Evolutionary conservation across 148 eudicot genomes (phyloP).

Genomic region (Hydrangea macrophylla): DNA sequence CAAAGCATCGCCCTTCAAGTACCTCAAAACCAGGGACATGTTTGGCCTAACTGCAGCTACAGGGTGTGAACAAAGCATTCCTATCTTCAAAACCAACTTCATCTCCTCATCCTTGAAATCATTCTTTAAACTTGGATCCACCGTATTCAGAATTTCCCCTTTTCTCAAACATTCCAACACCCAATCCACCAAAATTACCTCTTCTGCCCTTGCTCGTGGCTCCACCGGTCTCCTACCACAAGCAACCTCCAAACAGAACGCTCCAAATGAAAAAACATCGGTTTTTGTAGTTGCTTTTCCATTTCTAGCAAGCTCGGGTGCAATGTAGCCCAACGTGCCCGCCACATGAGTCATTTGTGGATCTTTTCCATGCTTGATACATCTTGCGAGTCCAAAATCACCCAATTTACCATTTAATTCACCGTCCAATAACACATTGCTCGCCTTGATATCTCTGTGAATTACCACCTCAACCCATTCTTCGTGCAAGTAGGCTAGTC

Average conservation of each 20-base stretch:
- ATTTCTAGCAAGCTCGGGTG: constrained; percentile 19
- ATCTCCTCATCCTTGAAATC: not conserved
- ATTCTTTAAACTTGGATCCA: not conserved
- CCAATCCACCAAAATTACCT: constrained; percentile 1
- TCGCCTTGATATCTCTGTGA: constrained; percentile 28
- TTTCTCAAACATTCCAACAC: not conserved
- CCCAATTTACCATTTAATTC: not conserved
- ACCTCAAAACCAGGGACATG: constrained; percentile 30
- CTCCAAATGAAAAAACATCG: constrained; percentile 35
- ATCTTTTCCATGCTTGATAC: constrained; percentile 21
- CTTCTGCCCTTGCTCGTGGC: constrained; percentile 3
- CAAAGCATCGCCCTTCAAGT: constrained; percentile 16
- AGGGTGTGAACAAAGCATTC: constrained; percentile 26
- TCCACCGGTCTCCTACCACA: constrained; percentile 34
- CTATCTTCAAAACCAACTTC: constrained; percentile 28
- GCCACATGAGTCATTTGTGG: constrained; percentile 21
- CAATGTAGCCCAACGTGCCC: constrained; percentile 28
- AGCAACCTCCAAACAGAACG: constrained; percentile 26
- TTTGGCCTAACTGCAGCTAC: constrained; percentile 28
- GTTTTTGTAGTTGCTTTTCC: constrained; percentile 23
- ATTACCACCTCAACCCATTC: constrained; percentile 17
- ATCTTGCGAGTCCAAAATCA: constrained; percentile 4
- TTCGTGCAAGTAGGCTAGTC: constrained; percentile 19
- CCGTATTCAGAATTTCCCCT: not conserved
- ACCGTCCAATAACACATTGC: constrained; percentile 17